Evolutionary conservation across 441 rosid genomes (phyloP).

Genomic region (Erodium chrysanthum): DNA sequence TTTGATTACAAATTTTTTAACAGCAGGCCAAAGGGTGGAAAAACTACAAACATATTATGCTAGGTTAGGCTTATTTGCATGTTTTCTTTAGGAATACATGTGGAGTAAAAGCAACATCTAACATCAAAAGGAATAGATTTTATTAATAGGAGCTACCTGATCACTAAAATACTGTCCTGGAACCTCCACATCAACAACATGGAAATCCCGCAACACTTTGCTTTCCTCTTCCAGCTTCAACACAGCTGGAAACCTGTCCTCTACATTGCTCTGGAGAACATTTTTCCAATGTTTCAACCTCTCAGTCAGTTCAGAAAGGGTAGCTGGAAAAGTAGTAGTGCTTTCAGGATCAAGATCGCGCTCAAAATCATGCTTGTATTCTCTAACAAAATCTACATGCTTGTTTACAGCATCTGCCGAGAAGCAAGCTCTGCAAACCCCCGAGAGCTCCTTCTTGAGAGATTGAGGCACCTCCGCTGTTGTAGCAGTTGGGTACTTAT

Average conservation of each 20-base stretch:
- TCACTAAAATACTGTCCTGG: conserved; percentile 95
- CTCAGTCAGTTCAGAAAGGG: conserved; percentile 79
- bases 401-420: conserved; percentile 94
- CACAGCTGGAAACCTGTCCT: conserved; percentile 87
- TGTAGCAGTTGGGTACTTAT: conserved; percentile 95
- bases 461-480: conserved; percentile 97
- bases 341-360: conserved; percentile 92
- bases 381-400: conserved; percentile 95
- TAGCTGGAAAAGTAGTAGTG: conserved; percentile 67
- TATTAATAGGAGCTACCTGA: conserved; percentile 45
- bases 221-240: conserved; percentile 95
- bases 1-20: conserved; percentile 7
- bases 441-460: conserved; percentile 97
- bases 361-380: conserved; percentile 92
- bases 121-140: not conserved
- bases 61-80: not conserved
- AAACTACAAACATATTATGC: not conserved
- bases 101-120: not conserved
- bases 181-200: conserved; percentile 95
- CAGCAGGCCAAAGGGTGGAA: not conserved
- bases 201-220: conserved; percentile 78
- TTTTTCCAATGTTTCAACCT: conserved; percentile 88
- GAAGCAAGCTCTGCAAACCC: conserved; percentile 97
- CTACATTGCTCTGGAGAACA: conserved; percentile 91
- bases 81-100: not conserved